These are phyloP conservation scores for Flaveria floridana DNA, from an alignment of 140 eudicot species.

Conservation along the genomic window DNA sequence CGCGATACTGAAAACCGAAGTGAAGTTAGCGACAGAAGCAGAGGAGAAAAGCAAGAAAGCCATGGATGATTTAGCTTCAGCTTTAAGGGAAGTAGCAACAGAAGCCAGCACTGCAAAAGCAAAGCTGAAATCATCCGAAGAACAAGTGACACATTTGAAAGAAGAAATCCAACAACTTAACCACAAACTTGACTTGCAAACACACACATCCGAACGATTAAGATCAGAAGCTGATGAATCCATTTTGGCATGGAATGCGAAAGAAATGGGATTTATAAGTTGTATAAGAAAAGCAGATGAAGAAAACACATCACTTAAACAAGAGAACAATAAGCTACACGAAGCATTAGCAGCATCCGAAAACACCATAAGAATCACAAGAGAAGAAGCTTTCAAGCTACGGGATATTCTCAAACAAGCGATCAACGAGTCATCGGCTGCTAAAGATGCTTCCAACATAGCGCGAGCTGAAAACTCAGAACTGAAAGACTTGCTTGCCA, in stretches of 20 bases:
- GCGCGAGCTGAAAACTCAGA: slow-evolving; percentile 61
- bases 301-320: slow-evolving; percentile 46
- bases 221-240: slow-evolving; percentile 71
- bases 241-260: slow-evolving; percentile 59
- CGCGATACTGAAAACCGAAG: slow-evolving; percentile 42
- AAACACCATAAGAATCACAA: slow-evolving; percentile 33
- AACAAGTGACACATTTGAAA: slow-evolving; percentile 41
- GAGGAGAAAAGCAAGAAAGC: slow-evolving; percentile 78
- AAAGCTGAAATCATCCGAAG: slow-evolving; percentile 38
- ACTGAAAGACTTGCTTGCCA: slow-evolving; percentile 55
- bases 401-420: slow-evolving; percentile 79
- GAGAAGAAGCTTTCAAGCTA: slow-evolving; percentile 60
- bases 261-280: slow-evolving; percentile 71
- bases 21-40: slow-evolving; percentile 52
- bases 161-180: slow-evolving; percentile 42
- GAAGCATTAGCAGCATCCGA: slow-evolving; percentile 54
- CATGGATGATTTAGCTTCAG: slow-evolving; percentile 79
- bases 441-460: slow-evolving; percentile 71
- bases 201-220: slow-evolving; percentile 46
- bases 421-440: slow-evolving; percentile 62
- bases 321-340: slow-evolving; percentile 40
- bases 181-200: slow-evolving; percentile 48
- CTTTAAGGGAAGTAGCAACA: slow-evolving; percentile 65
- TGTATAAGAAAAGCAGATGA: slow-evolving; percentile 69
- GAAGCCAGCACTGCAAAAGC: slow-evolving; percentile 58